Base-by-base conservation (phyloP, 2,329 filamentous ascomycete genomes). In the Keithomyces neogunnii region DNA sequence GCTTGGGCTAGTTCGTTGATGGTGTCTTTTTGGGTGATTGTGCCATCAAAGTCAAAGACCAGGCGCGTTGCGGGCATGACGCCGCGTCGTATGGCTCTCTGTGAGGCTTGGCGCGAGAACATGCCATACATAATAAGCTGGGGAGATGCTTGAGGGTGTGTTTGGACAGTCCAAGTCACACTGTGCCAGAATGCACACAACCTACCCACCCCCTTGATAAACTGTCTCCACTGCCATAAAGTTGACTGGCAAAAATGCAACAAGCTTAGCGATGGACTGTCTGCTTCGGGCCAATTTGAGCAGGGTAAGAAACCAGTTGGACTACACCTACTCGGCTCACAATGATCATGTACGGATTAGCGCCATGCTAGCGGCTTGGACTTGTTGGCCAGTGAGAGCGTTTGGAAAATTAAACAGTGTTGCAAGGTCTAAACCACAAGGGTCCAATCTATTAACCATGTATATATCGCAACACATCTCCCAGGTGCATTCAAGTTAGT, bases 1-100 rank as follows among this genome's bases (percentile, higher is more conserved):
- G 69, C 69, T 19, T 66, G 57, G 45, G 72, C 75, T 4, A 82
- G 69, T 40, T 69, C 63, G 50, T 64, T 62, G 40, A 81, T 76
- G 40, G 78, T 81, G 64, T 82, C 79, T 32, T 70, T 53, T 10
- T 67, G 64, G 19, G 79, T 81, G 56, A 82, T 80, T 13, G 79
- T 82, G 53, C 77, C 76, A 63, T 82, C 79, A 61, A 82, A 82
- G 59, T 82, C 79, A 26, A 82, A 69, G 36, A 82, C 62, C 40
- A 82, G 66, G 55, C 70, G 68, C 70, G 75, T 68, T 10, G 48
- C 59, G 47, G 48, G 29, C n/a, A 26, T 28, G 28, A 19, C 8
- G 2, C 3, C 28, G 44, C 40, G 40, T 35, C 28, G 26, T 4
- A 28, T 5, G 26, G 33, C 3, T 19, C 29, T 33, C 31, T 13